Percentiles rank a stretch among this genome's conserved stretches.
These are phyloP conservation scores for Boletellus deceptivus DNA, from an alignment of 1,284 basidiomycete genomes.

Conservation along the genomic window DNA sequence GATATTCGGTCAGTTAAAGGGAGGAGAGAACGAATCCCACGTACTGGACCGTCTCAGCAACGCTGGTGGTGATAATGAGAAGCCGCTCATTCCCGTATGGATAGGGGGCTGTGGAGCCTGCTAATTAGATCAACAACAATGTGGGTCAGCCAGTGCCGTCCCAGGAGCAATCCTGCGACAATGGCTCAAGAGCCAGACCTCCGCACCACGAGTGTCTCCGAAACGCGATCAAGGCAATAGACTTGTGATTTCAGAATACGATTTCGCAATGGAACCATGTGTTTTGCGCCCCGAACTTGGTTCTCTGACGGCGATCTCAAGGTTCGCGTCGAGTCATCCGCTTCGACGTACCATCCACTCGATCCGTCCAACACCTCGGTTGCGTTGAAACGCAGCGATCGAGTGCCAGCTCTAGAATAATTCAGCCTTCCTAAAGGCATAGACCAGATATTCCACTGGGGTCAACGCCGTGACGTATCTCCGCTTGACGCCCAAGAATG, in stretches of 20 bases:
- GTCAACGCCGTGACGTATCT: neutral
- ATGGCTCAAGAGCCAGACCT: neutral
- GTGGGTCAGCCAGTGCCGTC: conserved; percentile 7
- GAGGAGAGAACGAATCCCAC: conserved; percentile 34
- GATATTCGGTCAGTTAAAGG: conserved; percentile 41
- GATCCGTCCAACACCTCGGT: conserved; percentile 1
- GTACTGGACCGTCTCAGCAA: conserved; percentile 39
- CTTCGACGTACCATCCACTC: neutral
- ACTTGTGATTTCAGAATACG: neutral
- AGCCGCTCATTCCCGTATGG: conserved; percentile 42
- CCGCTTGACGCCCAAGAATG: neutral
- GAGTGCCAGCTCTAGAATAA: neutral
- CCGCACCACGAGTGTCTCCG: neutral
- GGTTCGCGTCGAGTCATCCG: neutral
- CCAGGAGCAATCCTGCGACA: neutral
- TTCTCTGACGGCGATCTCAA: neutral
- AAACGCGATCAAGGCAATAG: neutral
- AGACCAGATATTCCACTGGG: neutral
- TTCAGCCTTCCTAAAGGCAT: neutral
- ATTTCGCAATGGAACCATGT: neutral
- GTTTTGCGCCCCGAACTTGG: neutral
- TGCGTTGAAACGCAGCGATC: neutral
- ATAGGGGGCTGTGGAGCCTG: conserved; percentile 40
- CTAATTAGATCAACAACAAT: conserved; percentile 1
- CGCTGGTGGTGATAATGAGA: conserved; percentile 37